Conservation (phyloP, 2,329 filamentous ascomycete species). For the Dendrostoma leiphaemia region DNA sequence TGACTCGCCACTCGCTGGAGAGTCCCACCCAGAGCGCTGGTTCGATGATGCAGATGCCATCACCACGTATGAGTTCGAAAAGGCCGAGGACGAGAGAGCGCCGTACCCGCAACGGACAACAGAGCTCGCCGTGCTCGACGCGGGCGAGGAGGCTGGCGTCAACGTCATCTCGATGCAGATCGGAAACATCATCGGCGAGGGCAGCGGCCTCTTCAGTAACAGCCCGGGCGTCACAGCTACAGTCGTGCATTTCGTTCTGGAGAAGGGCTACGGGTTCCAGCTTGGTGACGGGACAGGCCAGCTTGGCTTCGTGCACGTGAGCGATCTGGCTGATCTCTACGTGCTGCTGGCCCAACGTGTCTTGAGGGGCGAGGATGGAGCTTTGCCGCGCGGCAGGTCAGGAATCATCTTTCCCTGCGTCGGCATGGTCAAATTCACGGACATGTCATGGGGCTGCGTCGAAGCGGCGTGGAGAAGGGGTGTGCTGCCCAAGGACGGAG, state of each 20-base stretch:
- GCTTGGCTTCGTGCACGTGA: constrained; percentile 3
- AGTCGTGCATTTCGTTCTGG: not conserved
- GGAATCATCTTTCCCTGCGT: constrained; percentile 62
- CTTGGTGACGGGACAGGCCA: not conserved
- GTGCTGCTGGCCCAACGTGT: not conserved
- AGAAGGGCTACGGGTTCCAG: not conserved
- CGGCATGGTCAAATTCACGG: constrained; percentile 3
- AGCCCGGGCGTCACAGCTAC: constrained; percentile 37
- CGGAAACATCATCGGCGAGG: constrained; percentile 45
- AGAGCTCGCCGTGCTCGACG: constrained; percentile 41
- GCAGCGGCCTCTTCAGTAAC: constrained; percentile 40
- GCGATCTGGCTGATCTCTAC: constrained; percentile 3
- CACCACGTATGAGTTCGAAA: constrained; percentile 41
- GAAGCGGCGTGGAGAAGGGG: not conserved
- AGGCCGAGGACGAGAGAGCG: constrained; percentile 32
- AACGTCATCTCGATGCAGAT: constrained; percentile 44
- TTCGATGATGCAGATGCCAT: constrained; percentile 39
- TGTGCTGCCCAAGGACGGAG: not conserved
- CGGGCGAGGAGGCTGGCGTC: constrained; percentile 37
- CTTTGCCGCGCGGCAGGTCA: constrained; percentile 24
- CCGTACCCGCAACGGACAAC: constrained; percentile 42
- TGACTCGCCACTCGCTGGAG: constrained; percentile 36
- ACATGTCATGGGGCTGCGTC: not conserved
- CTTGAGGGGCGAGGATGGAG: not conserved
- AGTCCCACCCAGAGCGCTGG: constrained; percentile 27